Evolutionary conservation across 1,139 yeast genomes (phyloP).

Genomic region (Taiozyma sp.): DNA sequence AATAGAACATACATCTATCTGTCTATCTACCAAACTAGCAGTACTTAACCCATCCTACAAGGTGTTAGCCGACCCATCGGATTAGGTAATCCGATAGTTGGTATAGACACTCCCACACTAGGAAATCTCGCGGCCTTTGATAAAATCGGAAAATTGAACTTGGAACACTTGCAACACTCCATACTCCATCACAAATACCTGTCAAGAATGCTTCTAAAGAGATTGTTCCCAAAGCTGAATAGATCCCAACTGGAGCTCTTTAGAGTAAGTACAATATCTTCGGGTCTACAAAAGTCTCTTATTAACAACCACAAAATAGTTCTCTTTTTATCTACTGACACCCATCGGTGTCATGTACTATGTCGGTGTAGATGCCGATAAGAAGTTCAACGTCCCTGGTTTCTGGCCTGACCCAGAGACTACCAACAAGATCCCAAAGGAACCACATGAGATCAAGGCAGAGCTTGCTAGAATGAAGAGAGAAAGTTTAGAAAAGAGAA

Average conservation of each 20-base stretch:
- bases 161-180: background rate
- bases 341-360: constrained; percentile 90
- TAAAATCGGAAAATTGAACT: background rate
- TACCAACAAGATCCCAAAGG: constrained; percentile 85
- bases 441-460: constrained; percentile 85
- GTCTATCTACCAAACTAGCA: too few species aligned
- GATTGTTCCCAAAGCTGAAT: constrained; percentile 10
- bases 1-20: too few species aligned
- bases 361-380: constrained; percentile 86
- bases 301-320: constrained; percentile 33
- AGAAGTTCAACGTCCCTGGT: constrained; percentile 86
- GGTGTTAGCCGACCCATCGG: too few species aligned
- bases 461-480: constrained; percentile 82
- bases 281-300: constrained; percentile 2
- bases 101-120: too few species aligned
- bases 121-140: background rate
- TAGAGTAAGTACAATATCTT: constrained; percentile 40
- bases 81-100: too few species aligned
- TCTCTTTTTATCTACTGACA: constrained; percentile 78
- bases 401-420: constrained; percentile 97
- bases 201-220: background rate
- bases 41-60: too few species aligned
- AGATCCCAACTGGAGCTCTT: constrained; percentile 67
- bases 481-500: constrained; percentile 68
- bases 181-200: background rate